Evolutionary conservation across 306 rosid species (phyloP).

Genomic region (Amphicarpaea edgeworthii): DNA sequence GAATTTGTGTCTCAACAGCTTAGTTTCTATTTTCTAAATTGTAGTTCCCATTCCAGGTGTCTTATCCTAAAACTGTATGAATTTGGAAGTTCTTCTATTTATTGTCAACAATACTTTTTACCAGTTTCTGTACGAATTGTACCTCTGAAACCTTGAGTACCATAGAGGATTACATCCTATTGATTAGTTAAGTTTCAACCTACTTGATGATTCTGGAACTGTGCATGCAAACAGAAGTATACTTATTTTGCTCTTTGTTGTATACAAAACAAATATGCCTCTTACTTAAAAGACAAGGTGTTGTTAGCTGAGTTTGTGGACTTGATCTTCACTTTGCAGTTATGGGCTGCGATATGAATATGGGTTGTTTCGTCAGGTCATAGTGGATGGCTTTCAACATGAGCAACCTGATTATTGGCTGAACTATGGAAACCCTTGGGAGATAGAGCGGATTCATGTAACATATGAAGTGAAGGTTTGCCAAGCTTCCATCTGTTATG

Average conservation of each 20-base stretch:
- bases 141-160: slow-evolving; percentile 35
- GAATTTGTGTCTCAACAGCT: slow-evolving; percentile 18
- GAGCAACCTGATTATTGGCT: slow-evolving; percentile 86
- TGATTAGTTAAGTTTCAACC: slow-evolving; percentile 13
- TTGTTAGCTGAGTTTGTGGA: slow-evolving; percentile 31
- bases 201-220: slow-evolving; percentile 22
- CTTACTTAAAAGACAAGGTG: slow-evolving; percentile 20
- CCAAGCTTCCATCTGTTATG: slow-evolving; percentile 38
- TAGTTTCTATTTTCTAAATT: slow-evolving; percentile 10
- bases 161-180: slow-evolving; percentile 16
- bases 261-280: slow-evolving; percentile 38
- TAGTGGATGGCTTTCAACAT: slow-evolving; percentile 76
- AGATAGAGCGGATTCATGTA: slow-evolving; percentile 73
- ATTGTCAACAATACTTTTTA: slow-evolving; percentile 14
- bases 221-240: slow-evolving; percentile 27
- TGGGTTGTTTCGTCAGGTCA: slow-evolving; percentile 77
- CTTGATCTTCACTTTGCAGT: slow-evolving; percentile 53
- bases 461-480: slow-evolving; percentile 79
- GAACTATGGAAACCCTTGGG: slow-evolving; percentile 88
- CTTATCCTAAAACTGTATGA: slow-evolving; percentile 28
- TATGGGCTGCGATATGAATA: slow-evolving; percentile 76
- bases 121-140: slow-evolving; percentile 30
- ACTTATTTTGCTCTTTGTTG: slow-evolving; percentile 37
- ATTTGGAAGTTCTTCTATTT: slow-evolving; percentile 30
- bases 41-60: slow-evolving; percentile 18